Evolutionary conservation across 768 basidiomycete species (phyloP), one percentile per base, ranked within the genome.

Genomic region (Trametes villosa): DNA sequence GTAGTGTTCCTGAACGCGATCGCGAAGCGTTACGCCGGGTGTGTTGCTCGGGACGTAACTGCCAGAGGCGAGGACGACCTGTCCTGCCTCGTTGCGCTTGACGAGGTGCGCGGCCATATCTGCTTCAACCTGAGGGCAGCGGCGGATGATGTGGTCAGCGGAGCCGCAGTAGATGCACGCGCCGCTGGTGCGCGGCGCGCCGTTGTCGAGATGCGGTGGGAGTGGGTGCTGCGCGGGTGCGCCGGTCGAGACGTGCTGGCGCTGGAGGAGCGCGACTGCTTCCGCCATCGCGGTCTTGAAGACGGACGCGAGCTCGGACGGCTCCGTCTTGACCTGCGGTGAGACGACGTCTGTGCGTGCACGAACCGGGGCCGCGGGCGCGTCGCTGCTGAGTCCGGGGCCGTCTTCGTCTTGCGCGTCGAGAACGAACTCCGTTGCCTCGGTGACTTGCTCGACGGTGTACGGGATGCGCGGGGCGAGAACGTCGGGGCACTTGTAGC

Each of bases 391-490:
- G 48, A 22, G 6, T 42, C 44, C 30, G 22, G 20, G 40, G 1
- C 9, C 36, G 41, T 42, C 47, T 2, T 48, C 45, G 27, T 53
- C 49, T 29, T 31, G 20, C 2, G 63, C 22, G 26, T 55, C 42
- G 17, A 71, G 30, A 6, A 66, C 63, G 47, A 70, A 69, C 3
- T 61, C 49, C 0, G 68, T 64, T 1, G 68, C 70, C 18, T 63
- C 67, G 8, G 67, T 59, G 17, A 71, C 60, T 9, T 71, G 61
- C 0, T n/a, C 31, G 12, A 73, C 31, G 2, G 34, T 24, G 52
- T 71, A 73, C 1, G 70, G 69, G 15, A 71, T 63, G 13, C 72
- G 70, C 1, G 69, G 72, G 17, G 62, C 62, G 20, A 64, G 24
- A 1, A 56, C 62, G 24, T 71, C 68, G 1, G 66, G 70, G 15